Percentiles rank a stretch among this genome's conserved stretches.
Evolutionary conservation across 306 rosid genomes (phyloP).

Genomic region (Quercus glauca): DNA sequence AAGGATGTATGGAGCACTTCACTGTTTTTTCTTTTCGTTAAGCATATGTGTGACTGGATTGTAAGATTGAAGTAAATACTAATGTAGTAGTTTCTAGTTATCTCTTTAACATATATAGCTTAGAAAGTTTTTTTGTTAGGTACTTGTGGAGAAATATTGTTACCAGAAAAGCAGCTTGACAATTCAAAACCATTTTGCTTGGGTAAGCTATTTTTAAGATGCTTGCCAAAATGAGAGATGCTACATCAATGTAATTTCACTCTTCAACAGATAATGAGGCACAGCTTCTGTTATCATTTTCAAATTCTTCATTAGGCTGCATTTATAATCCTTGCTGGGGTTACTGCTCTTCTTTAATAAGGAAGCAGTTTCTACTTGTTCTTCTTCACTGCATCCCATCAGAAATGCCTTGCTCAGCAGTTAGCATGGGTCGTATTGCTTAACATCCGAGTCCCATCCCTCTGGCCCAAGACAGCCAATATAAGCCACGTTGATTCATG

Average conservation of each 20-base stretch:
- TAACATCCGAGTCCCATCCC: too few species aligned
- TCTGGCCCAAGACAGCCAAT: too few species aligned
- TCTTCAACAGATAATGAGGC: background rate
- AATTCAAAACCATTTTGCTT: background rate
- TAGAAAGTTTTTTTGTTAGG: conserved; percentile 7
- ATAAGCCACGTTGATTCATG: too few species aligned
- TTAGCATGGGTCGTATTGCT: too few species aligned
- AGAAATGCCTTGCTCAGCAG: too few species aligned
- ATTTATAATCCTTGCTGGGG: background rate
- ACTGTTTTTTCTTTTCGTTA: conserved; percentile 18
- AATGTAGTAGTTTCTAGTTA: background rate
- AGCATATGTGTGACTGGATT: conserved; percentile 21
- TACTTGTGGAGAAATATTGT: background rate
- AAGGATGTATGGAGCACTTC: conserved; percentile 5
- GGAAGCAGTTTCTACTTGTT: too few species aligned
- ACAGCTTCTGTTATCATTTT: background rate
- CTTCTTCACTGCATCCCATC: too few species aligned
- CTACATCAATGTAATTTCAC: background rate
- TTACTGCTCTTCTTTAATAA: too few species aligned
- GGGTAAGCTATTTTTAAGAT: background rate
- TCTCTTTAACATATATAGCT: conserved; percentile 3
- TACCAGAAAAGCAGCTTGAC: background rate
- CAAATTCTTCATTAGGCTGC: background rate
- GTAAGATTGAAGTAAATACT: background rate
- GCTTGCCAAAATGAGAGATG: background rate